Base-by-base conservation (phyloP, 768 basidiomycete species). In the Suillus spraguei region DNA sequence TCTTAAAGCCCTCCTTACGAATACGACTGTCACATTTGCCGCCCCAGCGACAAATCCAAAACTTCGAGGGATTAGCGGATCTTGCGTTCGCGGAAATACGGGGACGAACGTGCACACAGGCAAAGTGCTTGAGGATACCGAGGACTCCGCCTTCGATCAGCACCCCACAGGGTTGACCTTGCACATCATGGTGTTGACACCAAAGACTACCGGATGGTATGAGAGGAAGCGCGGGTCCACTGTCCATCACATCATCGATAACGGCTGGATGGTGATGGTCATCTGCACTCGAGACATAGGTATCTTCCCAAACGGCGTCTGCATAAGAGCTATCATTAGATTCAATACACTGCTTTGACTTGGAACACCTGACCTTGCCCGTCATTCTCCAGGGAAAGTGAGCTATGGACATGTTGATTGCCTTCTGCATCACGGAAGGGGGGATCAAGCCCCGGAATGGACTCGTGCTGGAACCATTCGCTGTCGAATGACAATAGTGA, bases 1-100 rank as follows among this genome's bases (percentile, higher is more conserved):
- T 58, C 17, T 24, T 58, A 11, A 58, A 13, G 55, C 39, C 24
- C 10, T 4, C 38, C 38, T 58, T 58, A 16, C 9, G 38, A 6
- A 39, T 39, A 10, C 5, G 17, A 5, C 4, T 28, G 38, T 11
- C 14, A 13, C 55, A 58, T 10, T 5, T 20, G 17, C 55, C 55
- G 38, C 10, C 38, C 55, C 55, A 58, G 38, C 24, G 10, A 58
- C 55, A 58, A 39, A 9, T 39, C 55, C 55, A 58, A 38, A 13
- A 20, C 24, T 56, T 8, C 16, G 24, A 17, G 22, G 55, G 16
- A 24, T 2, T 5, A 1, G 24, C 9, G 16, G 55, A 28, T 39
- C 5, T 28, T 11, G 55, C 17, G 17, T 10, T 28, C 4, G 55
- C 10, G 38, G 20, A 16, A 39, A 28, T 7, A 32, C 32, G 52